Percentiles rank a stretch among this genome's conserved stretches.
phyloP scores from a whole-genome alignment of 352 stramenopile species.

The Globisporangium mamillatum region DNA sequence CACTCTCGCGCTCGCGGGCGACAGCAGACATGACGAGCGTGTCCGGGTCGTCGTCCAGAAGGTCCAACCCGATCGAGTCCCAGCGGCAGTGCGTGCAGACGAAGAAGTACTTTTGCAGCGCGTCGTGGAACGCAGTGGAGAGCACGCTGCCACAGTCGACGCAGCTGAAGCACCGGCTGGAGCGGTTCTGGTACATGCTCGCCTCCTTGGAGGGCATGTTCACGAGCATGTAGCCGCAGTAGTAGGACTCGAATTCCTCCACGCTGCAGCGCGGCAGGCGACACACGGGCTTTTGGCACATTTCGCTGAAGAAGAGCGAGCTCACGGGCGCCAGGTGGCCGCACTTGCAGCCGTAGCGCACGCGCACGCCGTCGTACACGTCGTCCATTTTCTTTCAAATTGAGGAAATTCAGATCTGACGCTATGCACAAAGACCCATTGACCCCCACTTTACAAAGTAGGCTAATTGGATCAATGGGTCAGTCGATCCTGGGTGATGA shows the following conservation, averaged over 20 bases:
- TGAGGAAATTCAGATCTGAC: slow-evolving; percentile 5
- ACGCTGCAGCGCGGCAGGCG: slow-evolving; percentile 63
- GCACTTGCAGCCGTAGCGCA: slow-evolving; percentile 77
- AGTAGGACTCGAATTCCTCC: slow-evolving; percentile 89
- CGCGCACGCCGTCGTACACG: slow-evolving; percentile 30
- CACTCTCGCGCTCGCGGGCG: slow-evolving; percentile 65
- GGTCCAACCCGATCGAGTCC: slow-evolving; percentile 67
- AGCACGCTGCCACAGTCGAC: slow-evolving; percentile 58
- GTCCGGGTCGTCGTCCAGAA: slow-evolving; percentile 80
- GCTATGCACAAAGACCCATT: neutral
- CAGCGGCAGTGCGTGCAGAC: slow-evolving; percentile 82
- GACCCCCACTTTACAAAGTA: too few relatives aligned
- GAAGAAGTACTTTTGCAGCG: slow-evolving; percentile 67
- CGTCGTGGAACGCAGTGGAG: slow-evolving; percentile 67
- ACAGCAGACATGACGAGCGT: slow-evolving; percentile 79
- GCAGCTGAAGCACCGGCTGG: slow-evolving; percentile 81
- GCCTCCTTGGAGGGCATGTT: slow-evolving; percentile 88
- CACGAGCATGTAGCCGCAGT: slow-evolving; percentile 79
- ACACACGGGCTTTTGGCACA: slow-evolving; percentile 73
- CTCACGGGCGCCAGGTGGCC: slow-evolving; percentile 54
- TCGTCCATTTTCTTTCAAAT: slow-evolving; percentile 5
- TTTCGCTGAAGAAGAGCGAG: slow-evolving; percentile 75
- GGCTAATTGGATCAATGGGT: neutral
- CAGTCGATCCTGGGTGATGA: too few relatives aligned
- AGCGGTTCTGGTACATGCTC: slow-evolving; percentile 86